Percentiles rank a stretch among this genome's conserved stretches.
Evolutionary conservation across 2,329 filamentous ascomycete genomes (phyloP).

Genomic region (Chaetomium sp.): DNA sequence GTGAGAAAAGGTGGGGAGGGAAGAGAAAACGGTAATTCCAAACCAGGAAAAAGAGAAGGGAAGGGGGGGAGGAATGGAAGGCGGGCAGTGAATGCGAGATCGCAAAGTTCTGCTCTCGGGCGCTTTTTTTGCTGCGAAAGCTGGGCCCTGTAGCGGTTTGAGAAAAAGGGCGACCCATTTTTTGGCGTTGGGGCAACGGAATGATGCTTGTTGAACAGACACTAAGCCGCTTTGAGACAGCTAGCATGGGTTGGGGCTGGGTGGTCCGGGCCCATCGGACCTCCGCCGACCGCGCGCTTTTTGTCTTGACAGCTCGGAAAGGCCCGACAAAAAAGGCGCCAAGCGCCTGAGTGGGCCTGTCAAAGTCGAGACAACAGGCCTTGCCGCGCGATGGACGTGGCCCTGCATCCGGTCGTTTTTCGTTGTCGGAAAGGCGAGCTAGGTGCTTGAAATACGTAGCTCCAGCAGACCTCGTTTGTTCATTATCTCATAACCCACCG

Average conservation of each 20-base stretch:
- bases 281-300: conserved; percentile 15
- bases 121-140: conserved; percentile 1
- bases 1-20: conserved; percentile 1
- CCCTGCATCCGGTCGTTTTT: too few species aligned
- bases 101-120: conserved; percentile 12
- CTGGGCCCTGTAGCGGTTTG: conserved; percentile 10
- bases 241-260: conserved; percentile 12
- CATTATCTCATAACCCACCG: too few species aligned
- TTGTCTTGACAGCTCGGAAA: conserved; percentile 15
- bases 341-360: conserved; percentile 5
- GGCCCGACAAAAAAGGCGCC: not conserved
- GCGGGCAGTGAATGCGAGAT: conserved; percentile 11
- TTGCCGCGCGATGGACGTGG: too few species aligned
- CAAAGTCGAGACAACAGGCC: not conserved
- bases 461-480: too few species aligned
- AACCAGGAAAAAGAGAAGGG: conserved; percentile 1
- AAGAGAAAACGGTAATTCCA: not conserved
- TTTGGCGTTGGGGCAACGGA: conserved; percentile 25
- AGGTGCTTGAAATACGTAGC: too few species aligned
- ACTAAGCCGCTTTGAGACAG: conserved; percentile 18
- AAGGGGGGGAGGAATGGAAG: not conserved
- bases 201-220: conserved; percentile 24
- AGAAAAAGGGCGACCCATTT: conserved; percentile 21
- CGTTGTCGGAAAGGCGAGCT: too few species aligned
- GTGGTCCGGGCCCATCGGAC: conserved; percentile 13